Evolutionary conservation across 768 basidiomycete genomes (phyloP), one percentile per base, ranked within the genome.

Genomic region (Auriscalpium vulgare): DNA sequence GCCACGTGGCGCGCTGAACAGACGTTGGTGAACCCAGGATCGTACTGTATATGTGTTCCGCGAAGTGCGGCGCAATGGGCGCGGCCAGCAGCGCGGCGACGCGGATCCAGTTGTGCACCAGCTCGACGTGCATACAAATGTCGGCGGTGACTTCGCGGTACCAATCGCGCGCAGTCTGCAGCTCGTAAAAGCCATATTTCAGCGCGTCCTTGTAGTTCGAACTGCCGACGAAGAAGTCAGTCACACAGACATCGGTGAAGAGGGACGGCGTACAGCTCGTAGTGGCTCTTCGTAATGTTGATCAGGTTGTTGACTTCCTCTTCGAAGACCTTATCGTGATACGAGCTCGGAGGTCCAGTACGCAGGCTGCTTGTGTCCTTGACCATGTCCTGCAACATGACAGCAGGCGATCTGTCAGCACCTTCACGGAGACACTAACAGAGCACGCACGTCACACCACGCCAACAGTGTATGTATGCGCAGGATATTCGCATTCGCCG

Each of bases 181-280:
- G 80, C 65, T 97, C 94, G 78, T 94, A 99, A 74, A 97, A 95
- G 48, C 95, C 95, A 61, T 79, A 87, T 71, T 97, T 95, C 59
- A 97, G 71, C 10, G 95, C 94, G 56, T 95, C 92, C 72, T 98
- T 99, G 84, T 89, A 99, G 69, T 89, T 83, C 57, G 87, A 92
- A 19, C 95, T 97, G 65, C 36, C 11, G 44, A 13, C 9, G 55
- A 19, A 49, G 47, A 14, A 34, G 21, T 16, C 37, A 40, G 38
- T 29, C 29, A 19, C 47, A 48, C 7, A 29, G 29, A 29, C 29
- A 29, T 29, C 29, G 17, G 17, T 37, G n/a, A 29, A 49, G 11
- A 51, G 43, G 11, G 36, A 37, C 1, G 3, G 75, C 90, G 65
- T 69, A 97, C 95, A 78, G 75, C 40, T 88, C 85, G 65, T 90